phyloP scores from a whole-genome alignment of 1,284 basidiomycete species.

The Apiotrichum montevideense region DNA sequence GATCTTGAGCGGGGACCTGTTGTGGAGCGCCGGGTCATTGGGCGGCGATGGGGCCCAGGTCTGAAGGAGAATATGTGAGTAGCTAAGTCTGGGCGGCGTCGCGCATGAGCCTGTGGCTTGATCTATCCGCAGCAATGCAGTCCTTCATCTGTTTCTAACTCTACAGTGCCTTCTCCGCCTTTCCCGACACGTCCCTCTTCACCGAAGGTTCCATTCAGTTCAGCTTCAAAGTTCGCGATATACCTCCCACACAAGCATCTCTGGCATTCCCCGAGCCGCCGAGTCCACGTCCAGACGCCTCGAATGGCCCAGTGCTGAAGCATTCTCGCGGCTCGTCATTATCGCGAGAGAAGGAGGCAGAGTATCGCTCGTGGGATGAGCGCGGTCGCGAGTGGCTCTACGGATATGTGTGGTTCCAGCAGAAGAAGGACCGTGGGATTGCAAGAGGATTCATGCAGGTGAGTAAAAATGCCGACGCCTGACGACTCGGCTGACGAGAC shows the following conservation, averaged over 20 bases:
- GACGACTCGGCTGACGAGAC: background rate
- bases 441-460: slow-evolving; percentile 85
- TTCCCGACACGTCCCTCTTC: slow-evolving; percentile 82
- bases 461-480: slow-evolving; percentile 15
- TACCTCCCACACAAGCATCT: slow-evolving; percentile 32
- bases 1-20: slow-evolving; percentile 82
- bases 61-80: slow-evolving; percentile 79
- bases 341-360: slow-evolving; percentile 37
- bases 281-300: slow-evolving; percentile 31
- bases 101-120: background rate
- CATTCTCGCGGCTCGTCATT: background rate
- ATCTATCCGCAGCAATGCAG: too few relatives aligned
- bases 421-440: slow-evolving; percentile 60
- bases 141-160: too few relatives aligned
- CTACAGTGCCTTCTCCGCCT: slow-evolving; percentile 80
- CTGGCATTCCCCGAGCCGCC: slow-evolving; percentile 37
- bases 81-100: background rate
- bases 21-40: slow-evolving; percentile 63
- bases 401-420: slow-evolving; percentile 76
- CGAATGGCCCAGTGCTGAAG: background rate
- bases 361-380: slow-evolving; percentile 43
- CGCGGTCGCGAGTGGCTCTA: slow-evolving; percentile 54
- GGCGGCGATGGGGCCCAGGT: slow-evolving; percentile 57
- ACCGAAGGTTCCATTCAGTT: slow-evolving; percentile 51
- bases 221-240: slow-evolving; percentile 55